Conservation (phyloP, 2,329 filamentous ascomycete genomes). For the Phialophora chinensis region DNA sequence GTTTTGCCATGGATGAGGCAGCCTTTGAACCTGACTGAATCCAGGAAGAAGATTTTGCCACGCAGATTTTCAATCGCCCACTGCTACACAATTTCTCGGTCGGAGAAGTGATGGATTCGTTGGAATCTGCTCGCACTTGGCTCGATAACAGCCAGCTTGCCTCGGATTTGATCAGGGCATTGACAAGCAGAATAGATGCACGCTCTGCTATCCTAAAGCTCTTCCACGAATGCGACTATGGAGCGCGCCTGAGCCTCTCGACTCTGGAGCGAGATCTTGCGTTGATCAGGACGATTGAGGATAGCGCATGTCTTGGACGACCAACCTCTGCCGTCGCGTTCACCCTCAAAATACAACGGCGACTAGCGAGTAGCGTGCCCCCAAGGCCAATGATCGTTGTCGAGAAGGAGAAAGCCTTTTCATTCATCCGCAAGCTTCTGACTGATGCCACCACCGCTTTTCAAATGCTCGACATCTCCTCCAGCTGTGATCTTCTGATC, state of each 20-base stretch:
- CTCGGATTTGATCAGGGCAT: constrained; percentile 56
- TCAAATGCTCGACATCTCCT: constrained; percentile 60
- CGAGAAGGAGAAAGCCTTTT: constrained; percentile 72
- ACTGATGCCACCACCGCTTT: constrained; percentile 73
- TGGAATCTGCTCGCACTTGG: constrained; percentile 62
- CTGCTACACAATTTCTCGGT: constrained; percentile 70
- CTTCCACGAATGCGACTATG: constrained; percentile 19
- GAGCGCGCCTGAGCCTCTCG: not conserved
- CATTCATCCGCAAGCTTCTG: constrained; percentile 72
- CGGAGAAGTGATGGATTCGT: constrained; percentile 60
- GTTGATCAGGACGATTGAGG: constrained; percentile 61
- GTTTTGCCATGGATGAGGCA: constrained; percentile 9
- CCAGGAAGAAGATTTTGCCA: constrained; percentile 95
- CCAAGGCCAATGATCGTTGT: constrained; percentile 82
- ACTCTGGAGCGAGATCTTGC: constrained; percentile 9
- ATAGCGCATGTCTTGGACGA: constrained; percentile 67
- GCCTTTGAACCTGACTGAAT: constrained; percentile 9
- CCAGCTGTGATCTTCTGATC: constrained; percentile 51
- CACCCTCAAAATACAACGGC: constrained; percentile 87
- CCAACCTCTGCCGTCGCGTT: constrained; percentile 74
- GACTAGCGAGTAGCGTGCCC: constrained; percentile 89
- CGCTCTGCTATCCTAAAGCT: constrained; percentile 52
- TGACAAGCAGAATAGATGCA: constrained; percentile 70
- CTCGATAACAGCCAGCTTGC: constrained; percentile 51
- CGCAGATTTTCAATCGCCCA: constrained; percentile 83